Percentiles rank a stretch among this genome's conserved stretches.
Evolutionary conservation across 176 grass and related monocot genomes (phyloP).

Genomic region (Zea luxurians): DNA sequence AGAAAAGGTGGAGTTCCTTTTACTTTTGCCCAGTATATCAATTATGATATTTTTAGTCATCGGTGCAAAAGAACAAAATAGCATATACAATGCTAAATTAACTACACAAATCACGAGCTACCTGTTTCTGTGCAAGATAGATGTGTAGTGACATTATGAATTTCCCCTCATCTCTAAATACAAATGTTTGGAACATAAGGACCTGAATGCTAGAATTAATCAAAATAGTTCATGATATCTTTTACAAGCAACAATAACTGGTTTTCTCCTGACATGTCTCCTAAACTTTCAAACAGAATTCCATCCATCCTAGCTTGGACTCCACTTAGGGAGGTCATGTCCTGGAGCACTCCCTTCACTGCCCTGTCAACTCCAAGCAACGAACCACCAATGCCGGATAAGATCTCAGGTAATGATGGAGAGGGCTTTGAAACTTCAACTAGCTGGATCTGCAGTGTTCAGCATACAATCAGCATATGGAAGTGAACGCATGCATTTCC

Average conservation of each 20-base stretch:
- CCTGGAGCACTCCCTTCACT: constrained; percentile 64
- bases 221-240: constrained; percentile 55
- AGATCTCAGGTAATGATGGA: constrained; percentile 51
- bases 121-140: constrained; percentile 31
- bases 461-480: constrained; percentile 37
- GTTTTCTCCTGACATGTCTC: constrained; percentile 54
- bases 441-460: constrained; percentile 67
- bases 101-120: constrained; percentile 27
- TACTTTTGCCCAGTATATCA: constrained; percentile 27
- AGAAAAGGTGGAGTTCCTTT: background rate
- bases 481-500: constrained; percentile 35
- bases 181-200: constrained; percentile 12
- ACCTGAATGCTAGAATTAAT: constrained; percentile 39
- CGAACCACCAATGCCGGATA: constrained; percentile 60
- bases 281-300: constrained; percentile 71
- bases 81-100: constrained; percentile 29
- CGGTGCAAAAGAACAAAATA: constrained; percentile 18
- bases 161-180: constrained; percentile 21
- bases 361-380: constrained; percentile 68
- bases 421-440: constrained; percentile 84
- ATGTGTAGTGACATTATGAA: constrained; percentile 20
- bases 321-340: constrained; percentile 50
- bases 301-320: constrained; percentile 90
- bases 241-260: constrained; percentile 65
- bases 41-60: constrained; percentile 19